These are phyloP conservation scores for Solanum hybrid DNA, from an alignment of 305 asterid species.

Conservation along the genomic window DNA sequence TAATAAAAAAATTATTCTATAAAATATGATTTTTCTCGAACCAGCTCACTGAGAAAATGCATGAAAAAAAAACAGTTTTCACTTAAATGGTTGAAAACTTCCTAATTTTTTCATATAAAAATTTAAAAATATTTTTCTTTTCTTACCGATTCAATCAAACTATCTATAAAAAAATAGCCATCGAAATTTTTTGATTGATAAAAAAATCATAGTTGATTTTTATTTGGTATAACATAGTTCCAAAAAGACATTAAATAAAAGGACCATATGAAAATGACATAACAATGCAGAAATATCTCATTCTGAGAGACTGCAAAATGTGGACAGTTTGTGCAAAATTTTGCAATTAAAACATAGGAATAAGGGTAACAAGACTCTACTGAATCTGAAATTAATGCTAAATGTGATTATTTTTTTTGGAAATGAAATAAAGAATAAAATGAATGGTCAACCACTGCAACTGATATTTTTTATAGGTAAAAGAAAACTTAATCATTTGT, in stretches of 20 bases:
- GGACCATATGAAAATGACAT: not conserved
- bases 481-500: not conserved
- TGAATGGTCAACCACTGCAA: not conserved
- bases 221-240: not conserved
- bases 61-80: not conserved
- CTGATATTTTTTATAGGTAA: too few species aligned
- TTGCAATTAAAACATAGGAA: slow-evolving; percentile 2
- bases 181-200: not conserved
- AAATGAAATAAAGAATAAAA: not conserved
- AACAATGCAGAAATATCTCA: not conserved
- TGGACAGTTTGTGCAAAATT: not conserved
- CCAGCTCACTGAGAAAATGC: not conserved
- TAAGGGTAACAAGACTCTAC: not conserved
- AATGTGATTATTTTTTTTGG: not conserved
- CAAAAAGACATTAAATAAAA: not conserved
- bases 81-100: not conserved
- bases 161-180: too few species aligned
- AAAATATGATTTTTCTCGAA: too few species aligned
- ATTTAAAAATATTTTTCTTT: not conserved
- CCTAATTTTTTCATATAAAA: not conserved
- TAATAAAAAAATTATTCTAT: too few species aligned
- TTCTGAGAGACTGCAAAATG: not conserved
- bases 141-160: not conserved
- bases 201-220: not conserved
- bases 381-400: not conserved